Evolutionary conservation across 164 flowering plant genomes (phyloP).

Genomic region (Sedum album): DNA sequence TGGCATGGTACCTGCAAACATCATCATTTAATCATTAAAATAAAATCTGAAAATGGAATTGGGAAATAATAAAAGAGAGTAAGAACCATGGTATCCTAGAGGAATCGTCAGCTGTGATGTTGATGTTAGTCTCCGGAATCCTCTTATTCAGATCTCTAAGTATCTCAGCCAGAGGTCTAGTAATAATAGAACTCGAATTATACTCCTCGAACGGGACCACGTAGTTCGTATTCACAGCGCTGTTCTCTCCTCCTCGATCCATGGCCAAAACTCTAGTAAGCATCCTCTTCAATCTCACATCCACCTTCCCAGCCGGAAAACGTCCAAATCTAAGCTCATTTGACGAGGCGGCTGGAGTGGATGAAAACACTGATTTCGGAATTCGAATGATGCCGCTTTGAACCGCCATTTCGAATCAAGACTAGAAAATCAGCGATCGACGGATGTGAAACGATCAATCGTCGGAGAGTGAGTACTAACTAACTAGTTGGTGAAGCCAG

Average conservation of each 20-base stretch:
- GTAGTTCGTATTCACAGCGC: constrained; percentile 4
- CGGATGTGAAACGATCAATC: too few relatives aligned
- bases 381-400: not conserved
- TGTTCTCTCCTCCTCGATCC: constrained; percentile 5
- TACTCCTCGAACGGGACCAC: not conserved
- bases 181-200: not conserved
- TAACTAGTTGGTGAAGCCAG: too few relatives aligned
- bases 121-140: constrained; percentile 53
- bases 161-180: constrained; percentile 2
- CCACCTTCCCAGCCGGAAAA: not conserved
- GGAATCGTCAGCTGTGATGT: constrained; percentile 33
- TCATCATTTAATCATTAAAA: not conserved
- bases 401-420: not conserved
- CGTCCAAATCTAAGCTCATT: not conserved
- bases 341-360: not conserved
- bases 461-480: too few relatives aligned
- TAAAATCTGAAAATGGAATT: not conserved
- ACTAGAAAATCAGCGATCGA: too few relatives aligned
- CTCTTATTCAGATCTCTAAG: too few relatives aligned
- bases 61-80: not conserved
- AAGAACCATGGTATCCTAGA: constrained; percentile 56
- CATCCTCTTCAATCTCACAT: not conserved
- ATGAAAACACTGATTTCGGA: too few relatives aligned
- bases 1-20: constrained; percentile 73
- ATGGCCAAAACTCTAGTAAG: not conserved